These are phyloP conservation scores for Halophytophthora polymorphica DNA, from an alignment of 352 stramenopile species.

Conservation along the genomic window DNA sequence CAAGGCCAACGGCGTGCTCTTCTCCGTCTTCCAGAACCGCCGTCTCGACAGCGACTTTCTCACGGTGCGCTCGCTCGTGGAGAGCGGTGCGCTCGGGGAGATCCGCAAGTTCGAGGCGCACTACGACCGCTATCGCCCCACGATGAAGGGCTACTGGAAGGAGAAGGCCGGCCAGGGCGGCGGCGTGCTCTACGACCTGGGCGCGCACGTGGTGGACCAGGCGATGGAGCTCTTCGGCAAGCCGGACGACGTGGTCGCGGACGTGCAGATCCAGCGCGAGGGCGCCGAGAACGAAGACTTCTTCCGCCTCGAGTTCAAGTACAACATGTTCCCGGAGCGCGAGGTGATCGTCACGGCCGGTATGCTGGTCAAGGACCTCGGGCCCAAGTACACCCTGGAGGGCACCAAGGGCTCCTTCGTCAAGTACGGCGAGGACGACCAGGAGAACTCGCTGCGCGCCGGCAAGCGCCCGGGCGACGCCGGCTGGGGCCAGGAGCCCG, in stretches of 20 bases:
- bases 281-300: slow-evolving; percentile 66
- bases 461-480: slow-evolving; percentile 48
- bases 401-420: slow-evolving; percentile 47
- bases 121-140: slow-evolving; percentile 65
- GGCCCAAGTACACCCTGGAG: slow-evolving; percentile 66
- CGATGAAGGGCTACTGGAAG: slow-evolving; percentile 80
- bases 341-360: slow-evolving; percentile 63
- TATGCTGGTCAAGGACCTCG: slow-evolving; percentile 58
- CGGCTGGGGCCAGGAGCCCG: slow-evolving; percentile 49
- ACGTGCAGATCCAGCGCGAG: slow-evolving; percentile 76
- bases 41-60: slow-evolving; percentile 78
- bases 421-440: slow-evolving; percentile 66
- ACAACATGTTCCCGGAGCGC: slow-evolving; percentile 34
- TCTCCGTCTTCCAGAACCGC: slow-evolving; percentile 78
- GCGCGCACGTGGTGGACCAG: slow-evolving; percentile 66
- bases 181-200: slow-evolving; percentile 70
- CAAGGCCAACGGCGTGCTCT: slow-evolving; percentile 50
- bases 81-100: slow-evolving; percentile 44
- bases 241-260: slow-evolving; percentile 40
- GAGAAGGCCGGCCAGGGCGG: slow-evolving; percentile 53
- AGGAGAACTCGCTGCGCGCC: slow-evolving; percentile 57
- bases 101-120: slow-evolving; percentile 58
- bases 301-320: slow-evolving; percentile 71
- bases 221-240: slow-evolving; percentile 61
- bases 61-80: slow-evolving; percentile 48